Base-by-base conservation (phyloP, 2,329 filamentous ascomycete species). In the Fonsecaea monophora region DNA sequence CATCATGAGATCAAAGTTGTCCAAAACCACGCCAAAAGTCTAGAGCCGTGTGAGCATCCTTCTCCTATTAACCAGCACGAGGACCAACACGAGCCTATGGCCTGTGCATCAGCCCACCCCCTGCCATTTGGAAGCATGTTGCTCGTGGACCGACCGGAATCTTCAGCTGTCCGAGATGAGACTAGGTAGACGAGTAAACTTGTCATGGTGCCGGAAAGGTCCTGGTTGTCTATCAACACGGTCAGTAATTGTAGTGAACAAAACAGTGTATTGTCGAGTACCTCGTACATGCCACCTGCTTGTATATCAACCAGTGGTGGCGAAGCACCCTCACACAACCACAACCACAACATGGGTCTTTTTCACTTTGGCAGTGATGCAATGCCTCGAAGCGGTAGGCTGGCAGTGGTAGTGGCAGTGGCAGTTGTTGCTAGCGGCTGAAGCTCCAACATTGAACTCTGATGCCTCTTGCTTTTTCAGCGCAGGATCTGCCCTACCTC, bases 311-410 rank as follows among this genome's bases (percentile, higher is more conserved):
- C 1, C 42, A 21, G 42, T 9, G 42, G 42, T 48, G 42, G 42
- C 42, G 18, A 21, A 15, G 13, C n/a, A 21, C 2, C 6, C 42
- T 25, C 42, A 48, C 35, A 38, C 35, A 38, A 40, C 38, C 18
- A 48, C 42, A 21, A 48, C 42, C 42, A 48, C 42, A 48, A 61
- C 42, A 35, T 25, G n/a, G 42, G 42, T 15, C 37, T 53, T 42
- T 57, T 25, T 66, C 50, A 59, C 42, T 42, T 62, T 66, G 25
- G 34, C 57, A 50, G 42, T 66, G 53, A 66, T 58, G 42, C 42
- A 48, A 21, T 48, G 42, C 42, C 7, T 3, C 32, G 34, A 34
- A 34, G 25, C 50, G 38, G 42, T 59, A 65, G 62, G 18, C 50
- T 64, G 58, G 66, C 66, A 62, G 25, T 25, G 25, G 25, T 3